These are phyloP conservation scores for Scalesia atractyloides DNA, from an alignment of 129 eudicot species.

Conservation along the genomic window DNA sequence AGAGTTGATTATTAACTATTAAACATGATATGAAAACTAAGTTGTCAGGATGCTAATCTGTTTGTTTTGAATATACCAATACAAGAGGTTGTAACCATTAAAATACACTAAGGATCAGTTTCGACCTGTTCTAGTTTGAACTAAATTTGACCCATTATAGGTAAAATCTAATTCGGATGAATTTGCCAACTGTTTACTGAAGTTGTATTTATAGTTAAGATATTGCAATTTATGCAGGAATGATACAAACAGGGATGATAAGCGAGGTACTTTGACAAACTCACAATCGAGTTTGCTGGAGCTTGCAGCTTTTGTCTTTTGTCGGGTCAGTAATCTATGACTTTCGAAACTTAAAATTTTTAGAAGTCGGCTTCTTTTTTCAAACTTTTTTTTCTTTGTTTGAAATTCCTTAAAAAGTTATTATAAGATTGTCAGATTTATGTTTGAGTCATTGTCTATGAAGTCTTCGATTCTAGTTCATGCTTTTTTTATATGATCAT, in stretches of 20 bases:
- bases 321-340: conserved; percentile 57
- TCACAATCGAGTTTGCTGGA: conserved; percentile 74
- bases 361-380: not conserved
- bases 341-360: conserved; percentile 5
- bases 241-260: conserved; percentile 73
- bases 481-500: not conserved
- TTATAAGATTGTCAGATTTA: conserved; percentile 11
- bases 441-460: conserved; percentile 7
- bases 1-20: not conserved
- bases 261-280: conserved; percentile 58
- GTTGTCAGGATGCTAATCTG: not conserved
- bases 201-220: conserved; percentile 17
- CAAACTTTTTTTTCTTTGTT: not conserved
- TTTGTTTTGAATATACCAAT: not conserved
- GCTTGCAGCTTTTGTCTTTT: conserved; percentile 88
- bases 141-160: not conserved
- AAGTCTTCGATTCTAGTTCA: conserved; percentile 1
- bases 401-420: not conserved
- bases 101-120: not conserved
- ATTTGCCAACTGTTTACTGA: conserved; percentile 9
- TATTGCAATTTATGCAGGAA: conserved; percentile 44
- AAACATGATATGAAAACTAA: not conserved
- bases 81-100: not conserved
- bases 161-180: not conserved
- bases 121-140: not conserved